Evolutionary conservation across 352 stramenopile species (phyloP).

Genomic region (Phytophthora tubulina): DNA sequence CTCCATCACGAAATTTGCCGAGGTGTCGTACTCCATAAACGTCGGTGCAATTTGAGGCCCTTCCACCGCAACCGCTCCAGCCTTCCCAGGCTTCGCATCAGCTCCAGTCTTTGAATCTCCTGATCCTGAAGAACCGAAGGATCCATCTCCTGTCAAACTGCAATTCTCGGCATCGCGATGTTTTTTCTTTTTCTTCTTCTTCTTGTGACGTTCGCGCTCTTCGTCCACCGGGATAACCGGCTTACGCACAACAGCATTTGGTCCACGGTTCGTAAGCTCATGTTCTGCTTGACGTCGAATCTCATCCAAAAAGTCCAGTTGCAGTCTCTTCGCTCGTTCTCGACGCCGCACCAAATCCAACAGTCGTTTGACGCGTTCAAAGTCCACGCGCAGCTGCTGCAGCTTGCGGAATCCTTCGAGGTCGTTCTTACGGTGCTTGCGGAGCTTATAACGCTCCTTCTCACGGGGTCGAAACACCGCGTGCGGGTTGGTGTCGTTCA

Average conservation of each 20-base stretch:
- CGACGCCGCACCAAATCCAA: slow-evolving; percentile 87
- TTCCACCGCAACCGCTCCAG: slow-evolving; percentile 34
- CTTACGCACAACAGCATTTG: slow-evolving; percentile 54
- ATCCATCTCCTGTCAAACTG: slow-evolving; percentile 11
- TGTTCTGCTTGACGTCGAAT: slow-evolving; percentile 74
- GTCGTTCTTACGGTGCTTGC: slow-evolving; percentile 97
- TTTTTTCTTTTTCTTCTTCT: slow-evolving; percentile 85
- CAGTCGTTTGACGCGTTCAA: slow-evolving; percentile 90
- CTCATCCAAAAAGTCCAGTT: slow-evolving; percentile 86
- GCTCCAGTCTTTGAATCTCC: slow-evolving; percentile 26
- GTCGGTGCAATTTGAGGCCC: slow-evolving; percentile 48
- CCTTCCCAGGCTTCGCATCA: slow-evolving; percentile 25
- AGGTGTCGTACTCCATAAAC: slow-evolving; percentile 86
- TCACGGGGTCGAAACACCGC: slow-evolving; percentile 97
- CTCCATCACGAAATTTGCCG: slow-evolving; percentile 67
- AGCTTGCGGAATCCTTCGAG: slow-evolving; percentile 96
- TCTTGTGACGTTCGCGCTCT: slow-evolving; percentile 60
- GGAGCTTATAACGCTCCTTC: slow-evolving; percentile 97
- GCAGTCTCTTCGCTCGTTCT: slow-evolving; percentile 86
- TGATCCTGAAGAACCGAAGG: slow-evolving; percentile 3
- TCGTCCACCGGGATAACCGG: slow-evolving; percentile 65
- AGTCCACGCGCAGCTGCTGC: slow-evolving; percentile 93
- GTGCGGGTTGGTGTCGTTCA: slow-evolving; percentile 98
- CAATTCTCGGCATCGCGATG: slow-evolving; percentile 58
- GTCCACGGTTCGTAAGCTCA: slow-evolving; percentile 58